Percentiles rank a stretch among this genome's conserved stretches.
These are phyloP conservation scores for Leccinum truebloodii DNA, from an alignment of 768 basidiomycete genomes.

Conservation along the genomic window DNA sequence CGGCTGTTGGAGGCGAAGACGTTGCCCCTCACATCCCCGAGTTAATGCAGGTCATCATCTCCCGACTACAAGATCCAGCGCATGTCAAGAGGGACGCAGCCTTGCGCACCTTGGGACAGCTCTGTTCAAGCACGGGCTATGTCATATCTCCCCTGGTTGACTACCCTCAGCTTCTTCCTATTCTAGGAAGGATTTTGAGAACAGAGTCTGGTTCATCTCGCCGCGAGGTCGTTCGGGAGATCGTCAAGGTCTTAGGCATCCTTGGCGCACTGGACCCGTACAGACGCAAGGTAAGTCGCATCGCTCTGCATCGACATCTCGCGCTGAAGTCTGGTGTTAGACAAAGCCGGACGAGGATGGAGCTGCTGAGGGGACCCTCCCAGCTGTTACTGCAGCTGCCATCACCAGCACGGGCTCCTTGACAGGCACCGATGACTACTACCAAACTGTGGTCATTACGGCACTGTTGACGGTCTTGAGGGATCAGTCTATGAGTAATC, in stretches of 20 bases:
- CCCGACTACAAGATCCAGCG: slow-evolving; percentile 87
- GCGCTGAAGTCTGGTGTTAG: slow-evolving; percentile 32
- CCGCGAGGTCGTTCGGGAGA: slow-evolving; percentile 90
- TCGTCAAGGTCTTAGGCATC: slow-evolving; percentile 93
- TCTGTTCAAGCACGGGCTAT: slow-evolving; percentile 94
- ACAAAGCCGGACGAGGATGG: slow-evolving; percentile 65
- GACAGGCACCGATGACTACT: slow-evolving; percentile 88
- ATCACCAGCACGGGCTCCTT: slow-evolving; percentile 59
- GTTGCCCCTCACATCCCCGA: slow-evolving; percentile 79
- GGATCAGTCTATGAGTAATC: slow-evolving; percentile 81
- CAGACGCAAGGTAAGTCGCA: slow-evolving; percentile 72
- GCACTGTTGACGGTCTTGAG: slow-evolving; percentile 84
- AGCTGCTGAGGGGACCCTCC: slow-evolving; percentile 56
- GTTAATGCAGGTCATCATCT: slow-evolving; percentile 88
- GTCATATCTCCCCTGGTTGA: slow-evolving; percentile 91
- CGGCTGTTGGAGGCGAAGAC: slow-evolving; percentile 92
- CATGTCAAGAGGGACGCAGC: slow-evolving; percentile 92
- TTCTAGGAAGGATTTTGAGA: slow-evolving; percentile 81
- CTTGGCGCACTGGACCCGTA: slow-evolving; percentile 97
- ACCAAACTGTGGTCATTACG: slow-evolving; percentile 93
- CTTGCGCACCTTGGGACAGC: slow-evolving; percentile 89
- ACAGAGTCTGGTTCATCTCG: slow-evolving; percentile 76
- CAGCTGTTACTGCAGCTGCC: slow-evolving; percentile 68
- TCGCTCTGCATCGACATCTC: not conserved
- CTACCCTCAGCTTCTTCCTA: slow-evolving; percentile 85